Evolutionary conservation across 2,329 filamentous ascomycete species (phyloP), one percentile per base, ranked within the genome.

Genomic region (Talaromyces sp.): DNA sequence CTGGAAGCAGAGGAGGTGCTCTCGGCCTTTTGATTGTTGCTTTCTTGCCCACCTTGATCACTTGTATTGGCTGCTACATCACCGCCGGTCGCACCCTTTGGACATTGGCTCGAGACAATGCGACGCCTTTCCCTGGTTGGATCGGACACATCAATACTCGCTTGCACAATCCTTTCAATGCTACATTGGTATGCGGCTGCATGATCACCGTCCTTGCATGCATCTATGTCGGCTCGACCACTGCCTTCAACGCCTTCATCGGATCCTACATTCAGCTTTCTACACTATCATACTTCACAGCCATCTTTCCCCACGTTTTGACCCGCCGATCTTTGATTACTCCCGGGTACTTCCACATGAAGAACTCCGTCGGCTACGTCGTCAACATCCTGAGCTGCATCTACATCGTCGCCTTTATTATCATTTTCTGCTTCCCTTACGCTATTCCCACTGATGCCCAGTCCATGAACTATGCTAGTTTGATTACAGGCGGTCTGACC

Each of bases 21-120:
- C 82, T 88, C 45, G 85, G 85, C 2, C 77, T 88, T 8, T 74
- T 88, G n/a, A 80, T 87, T 68, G 83, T 88, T 66, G 77, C 86
- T 64, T 83, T 86, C 71, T 73, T 84, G 7, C 83, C 83, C 11
- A 86, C 85, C 2, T 74, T 85, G 36, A 74, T 87, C 43, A 88
- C 84, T 47, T 76, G 75, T 36, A 70, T 76, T 45, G 86, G 87
- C 10, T 82, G 80, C 67, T 88, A 86, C 73, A 84, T 88, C 68
- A 88, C 86, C 1, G 79, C 82, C 0, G 85, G 87, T n/a, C 84
- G 88, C 7, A 86, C 85, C 67, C 79, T 89, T 2, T 90, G 87
- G 87, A 78, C 77, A 11, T 71, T 80, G 36, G 84, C 86, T 43
- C 83, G 87, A 36, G 87, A 89, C 72, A 83, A 84, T 45, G 86